Conservation (phyloP, 1,284 basidiomycete genomes). For the Marasmius fiardii region DNA sequence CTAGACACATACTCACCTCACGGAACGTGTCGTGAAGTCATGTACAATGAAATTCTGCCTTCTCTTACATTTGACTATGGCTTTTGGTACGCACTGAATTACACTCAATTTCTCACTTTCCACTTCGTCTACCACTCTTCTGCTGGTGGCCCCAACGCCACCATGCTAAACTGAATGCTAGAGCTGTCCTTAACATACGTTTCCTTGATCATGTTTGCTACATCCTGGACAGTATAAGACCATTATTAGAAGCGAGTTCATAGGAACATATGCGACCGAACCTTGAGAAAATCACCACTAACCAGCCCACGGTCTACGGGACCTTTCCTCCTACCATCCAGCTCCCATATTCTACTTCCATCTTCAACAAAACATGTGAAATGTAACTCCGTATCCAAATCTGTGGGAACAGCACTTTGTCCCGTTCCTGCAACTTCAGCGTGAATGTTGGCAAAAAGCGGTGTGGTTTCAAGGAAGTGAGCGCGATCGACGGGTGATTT, state of each 20-base stretch:
- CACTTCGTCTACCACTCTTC: conserved; percentile 7
- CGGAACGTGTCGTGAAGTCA: too few relatives aligned
- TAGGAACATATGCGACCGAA: conserved; percentile 22
- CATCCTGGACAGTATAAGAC: conserved; percentile 44
- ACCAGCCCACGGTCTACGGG: conserved; percentile 74
- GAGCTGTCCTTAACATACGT: conserved; percentile 55
- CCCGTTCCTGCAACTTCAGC: conserved; percentile 64
- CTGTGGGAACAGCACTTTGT: conserved; percentile 54
- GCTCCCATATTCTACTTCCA: conserved; percentile 53
- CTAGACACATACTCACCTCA: too few relatives aligned
- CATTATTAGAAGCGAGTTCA: background rate
- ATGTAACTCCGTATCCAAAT: conserved; percentile 73
- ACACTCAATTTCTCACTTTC: background rate
- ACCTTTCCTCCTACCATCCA: conserved; percentile 75
- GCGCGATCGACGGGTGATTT: conserved; percentile 73
- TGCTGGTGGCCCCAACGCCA: conserved; percentile 33
- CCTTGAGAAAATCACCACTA: conserved; percentile 58
- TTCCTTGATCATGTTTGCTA: conserved; percentile 64
- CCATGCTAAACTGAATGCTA: conserved; percentile 58
- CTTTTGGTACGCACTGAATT: background rate
- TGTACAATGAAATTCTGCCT: background rate
- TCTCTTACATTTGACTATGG: background rate
- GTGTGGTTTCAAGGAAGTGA: conserved; percentile 67
- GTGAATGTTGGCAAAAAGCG: conserved; percentile 77
- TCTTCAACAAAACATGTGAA: conserved; percentile 76